phyloP scores from a whole-genome alignment of 75 land plant genomes.

The Pseudotsuga menziesii region DNA sequence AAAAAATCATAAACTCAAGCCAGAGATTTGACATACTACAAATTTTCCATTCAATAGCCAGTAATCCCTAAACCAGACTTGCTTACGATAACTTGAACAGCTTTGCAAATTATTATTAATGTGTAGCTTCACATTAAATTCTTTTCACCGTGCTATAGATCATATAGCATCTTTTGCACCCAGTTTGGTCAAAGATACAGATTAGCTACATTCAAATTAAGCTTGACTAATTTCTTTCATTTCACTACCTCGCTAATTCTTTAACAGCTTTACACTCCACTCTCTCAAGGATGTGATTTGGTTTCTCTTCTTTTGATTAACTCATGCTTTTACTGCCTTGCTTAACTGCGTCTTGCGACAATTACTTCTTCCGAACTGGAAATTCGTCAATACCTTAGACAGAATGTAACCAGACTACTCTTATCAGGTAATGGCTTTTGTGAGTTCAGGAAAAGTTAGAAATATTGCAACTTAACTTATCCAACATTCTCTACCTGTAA shows the following conservation, averaged over 20 bases:
- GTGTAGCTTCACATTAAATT: too few relatives aligned
- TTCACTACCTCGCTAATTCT: neutral
- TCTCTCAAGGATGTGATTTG: too few relatives aligned
- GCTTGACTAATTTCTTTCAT: neutral
- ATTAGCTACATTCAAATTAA: too few relatives aligned
- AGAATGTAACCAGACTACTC: neutral
- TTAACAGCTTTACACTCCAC: too few relatives aligned
- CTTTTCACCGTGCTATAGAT: too few relatives aligned
- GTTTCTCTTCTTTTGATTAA: too few relatives aligned
- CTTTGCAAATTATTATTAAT: too few relatives aligned
- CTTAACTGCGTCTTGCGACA: neutral
- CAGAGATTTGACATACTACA: too few relatives aligned
- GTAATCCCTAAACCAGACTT: neutral
- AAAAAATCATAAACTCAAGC: too few relatives aligned
- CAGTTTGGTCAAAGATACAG: neutral
- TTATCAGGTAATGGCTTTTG: neutral
- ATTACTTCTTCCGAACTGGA: neutral
- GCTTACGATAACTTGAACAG: neutral
- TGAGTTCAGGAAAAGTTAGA: neutral
- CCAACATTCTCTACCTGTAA: neutral
- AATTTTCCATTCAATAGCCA: neutral
- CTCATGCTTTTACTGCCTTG: neutral
- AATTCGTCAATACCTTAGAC: neutral
- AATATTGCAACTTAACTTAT: neutral
- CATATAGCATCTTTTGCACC: neutral